Evolutionary conservation across 805 yeast genomes (phyloP), one percentile per base, ranked within the genome.

Genomic region (Myxozyma sirexii): DNA sequence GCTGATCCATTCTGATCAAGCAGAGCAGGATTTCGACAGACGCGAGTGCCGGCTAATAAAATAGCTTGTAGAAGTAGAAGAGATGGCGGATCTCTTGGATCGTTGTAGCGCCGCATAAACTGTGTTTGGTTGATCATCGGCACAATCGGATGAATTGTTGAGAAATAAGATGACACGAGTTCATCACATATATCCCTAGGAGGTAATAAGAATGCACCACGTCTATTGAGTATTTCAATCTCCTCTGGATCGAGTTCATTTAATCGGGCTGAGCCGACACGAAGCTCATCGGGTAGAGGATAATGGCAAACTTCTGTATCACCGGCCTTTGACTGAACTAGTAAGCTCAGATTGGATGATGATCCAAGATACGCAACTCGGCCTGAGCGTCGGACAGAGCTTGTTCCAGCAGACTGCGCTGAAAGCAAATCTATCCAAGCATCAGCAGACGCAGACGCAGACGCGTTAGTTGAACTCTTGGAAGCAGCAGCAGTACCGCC

Each of bases 21-120:
- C 46, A 80, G 76, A 15, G 78, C 74, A 2, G 85, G 83, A 68
- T 85, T 84, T 5, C 73, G 68, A 35, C 85, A 82, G 13, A 82
- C 82, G 42, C 89, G 78, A 17, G 88, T 79, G 0, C 92, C 93
- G 23, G 88, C 85, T 50, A 87, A 77, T 41, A 87, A 74, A 12
- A 89, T 84, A 1, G 90, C 80, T 69, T 87, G 90, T n/a, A 86
- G 71, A 73, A 89, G 77, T 33, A 83, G 71, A 42, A 87, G 72
- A 33, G 90, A 83, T 6, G 88, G 88, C 33, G 82, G 83, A 66
- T 83, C 81, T 17, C 78, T 69, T 1, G 82, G 76, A 26, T 85
- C 83, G 65, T 79, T 79, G 68, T 84, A 83, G 59, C 80, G 79
- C 47, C 75, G 71, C 83, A 86, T 77, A 71, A 89, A 89, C 69